These are phyloP conservation scores for Rhodotorula taiwanensis DNA, from an alignment of 768 basidiomycete species.

Conservation along the genomic window DNA sequence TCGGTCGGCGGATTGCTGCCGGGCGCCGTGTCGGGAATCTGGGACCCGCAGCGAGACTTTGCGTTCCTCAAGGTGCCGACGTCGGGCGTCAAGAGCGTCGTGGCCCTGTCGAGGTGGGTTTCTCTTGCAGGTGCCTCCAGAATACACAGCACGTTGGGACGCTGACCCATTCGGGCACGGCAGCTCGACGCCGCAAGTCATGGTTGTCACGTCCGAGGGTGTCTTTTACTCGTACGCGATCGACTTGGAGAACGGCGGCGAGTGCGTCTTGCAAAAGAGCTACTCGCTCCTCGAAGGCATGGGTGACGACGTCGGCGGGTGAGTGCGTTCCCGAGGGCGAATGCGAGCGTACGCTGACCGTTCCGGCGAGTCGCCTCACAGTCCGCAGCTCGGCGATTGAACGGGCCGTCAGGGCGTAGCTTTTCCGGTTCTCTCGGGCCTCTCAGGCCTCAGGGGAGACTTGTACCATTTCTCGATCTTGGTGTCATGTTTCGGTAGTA, in stretches of 20 bases:
- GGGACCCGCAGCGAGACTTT: conserved; percentile 94
- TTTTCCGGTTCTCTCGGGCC: too few species aligned
- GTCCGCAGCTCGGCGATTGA: too few species aligned
- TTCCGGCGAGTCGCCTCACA: too few species aligned
- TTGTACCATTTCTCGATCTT: too few species aligned
- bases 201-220: conserved; percentile 93
- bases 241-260: conserved; percentile 90
- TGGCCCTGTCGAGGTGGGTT: conserved; percentile 78
- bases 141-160: neutral
- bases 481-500: too few species aligned
- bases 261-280: conserved; percentile 90
- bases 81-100: conserved; percentile 70
- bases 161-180: neutral
- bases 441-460: too few species aligned
- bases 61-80: conserved; percentile 79
- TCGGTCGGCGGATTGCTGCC: conserved; percentile 72
- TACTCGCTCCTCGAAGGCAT: conserved; percentile 49
- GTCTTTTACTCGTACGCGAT: conserved; percentile 94
- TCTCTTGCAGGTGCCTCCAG: neutral
- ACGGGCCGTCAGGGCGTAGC: too few species aligned
- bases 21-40: conserved; percentile 83
- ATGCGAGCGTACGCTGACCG: too few species aligned
- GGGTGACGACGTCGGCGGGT: conserved; percentile 18
- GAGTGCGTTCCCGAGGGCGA: too few species aligned
- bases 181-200: conserved; percentile 89